phyloP scores from a whole-genome alignment of 345 rosid species.

The Rhodomyrtus tomentosa region DNA sequence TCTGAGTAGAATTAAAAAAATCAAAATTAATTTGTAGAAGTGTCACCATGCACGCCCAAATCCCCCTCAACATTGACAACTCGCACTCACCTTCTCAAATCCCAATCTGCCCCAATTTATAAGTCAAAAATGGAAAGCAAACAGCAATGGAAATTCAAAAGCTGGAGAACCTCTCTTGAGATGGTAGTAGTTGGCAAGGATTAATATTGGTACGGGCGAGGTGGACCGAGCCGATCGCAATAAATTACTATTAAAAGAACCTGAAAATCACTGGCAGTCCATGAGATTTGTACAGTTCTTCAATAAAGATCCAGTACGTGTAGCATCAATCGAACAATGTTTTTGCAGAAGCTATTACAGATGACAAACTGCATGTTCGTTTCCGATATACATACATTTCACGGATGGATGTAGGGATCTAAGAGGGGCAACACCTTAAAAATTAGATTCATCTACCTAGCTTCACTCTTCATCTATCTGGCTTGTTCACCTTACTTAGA shows the following conservation, averaged over 20 bases:
- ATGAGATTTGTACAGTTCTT: background rate
- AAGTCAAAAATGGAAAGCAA: no score
- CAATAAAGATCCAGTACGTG: rapidly evolving
- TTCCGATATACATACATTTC: background rate
- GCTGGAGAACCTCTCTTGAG: no score
- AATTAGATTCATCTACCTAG: background rate
- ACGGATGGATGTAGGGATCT: background rate
- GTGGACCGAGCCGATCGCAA: background rate
- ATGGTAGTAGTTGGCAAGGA: no score
- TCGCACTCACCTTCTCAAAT: no score
- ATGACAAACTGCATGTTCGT: background rate
- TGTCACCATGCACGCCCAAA: no score
- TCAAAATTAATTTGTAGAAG: no score
- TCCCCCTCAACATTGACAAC: no score
- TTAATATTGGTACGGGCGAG: rapidly evolving
- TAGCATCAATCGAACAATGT: background rate
- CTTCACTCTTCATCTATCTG: background rate
- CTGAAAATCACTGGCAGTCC: background rate
- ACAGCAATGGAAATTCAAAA: no score
- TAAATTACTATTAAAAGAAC: background rate
- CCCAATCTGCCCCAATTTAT: no score
- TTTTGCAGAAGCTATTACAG: background rate
- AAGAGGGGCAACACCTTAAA: background rate
- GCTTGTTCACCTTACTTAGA: no score
- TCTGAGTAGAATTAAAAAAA: no score